phyloP scores from a whole-genome alignment of 2,329 filamentous ascomycete genomes.

The Raffaelea ambrosiae region DNA sequence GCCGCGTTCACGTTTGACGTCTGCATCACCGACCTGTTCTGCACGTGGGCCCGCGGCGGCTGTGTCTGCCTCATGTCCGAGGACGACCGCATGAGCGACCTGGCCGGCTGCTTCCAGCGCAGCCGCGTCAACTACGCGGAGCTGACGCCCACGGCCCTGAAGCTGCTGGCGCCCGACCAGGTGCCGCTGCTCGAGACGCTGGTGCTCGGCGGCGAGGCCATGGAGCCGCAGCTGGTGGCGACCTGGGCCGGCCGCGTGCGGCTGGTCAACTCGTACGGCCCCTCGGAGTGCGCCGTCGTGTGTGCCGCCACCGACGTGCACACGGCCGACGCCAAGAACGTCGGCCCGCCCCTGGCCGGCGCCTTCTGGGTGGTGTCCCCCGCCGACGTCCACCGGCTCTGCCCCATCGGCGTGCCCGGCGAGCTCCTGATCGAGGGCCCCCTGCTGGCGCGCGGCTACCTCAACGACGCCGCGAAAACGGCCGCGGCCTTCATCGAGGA shows the following conservation, averaged over 20 bases:
- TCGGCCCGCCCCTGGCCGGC: slow-evolving; percentile 9
- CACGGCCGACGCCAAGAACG: background rate
- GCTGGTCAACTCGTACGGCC: slow-evolving; percentile 42
- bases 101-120: background rate
- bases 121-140: slow-evolving; percentile 32
- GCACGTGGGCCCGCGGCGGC: slow-evolving; percentile 45
- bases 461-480: slow-evolving; percentile 42
- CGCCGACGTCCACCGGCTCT: slow-evolving; percentile 34
- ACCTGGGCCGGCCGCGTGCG: slow-evolving; percentile 37
- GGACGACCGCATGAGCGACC: background rate
- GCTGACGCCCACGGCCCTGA: slow-evolving; percentile 26
- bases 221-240: slow-evolving; percentile 28
- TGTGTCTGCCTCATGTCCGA: slow-evolving; percentile 46
- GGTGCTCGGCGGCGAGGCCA: slow-evolving; percentile 31
- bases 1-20: slow-evolving; percentile 50
- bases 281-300: slow-evolving; percentile 25
- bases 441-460: slow-evolving; percentile 46
- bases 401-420: slow-evolving; percentile 37
- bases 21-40: slow-evolving; percentile 44
- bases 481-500: slow-evolving; percentile 13
- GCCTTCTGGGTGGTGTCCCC: slow-evolving; percentile 35
- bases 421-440: slow-evolving; percentile 49
- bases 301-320: background rate
- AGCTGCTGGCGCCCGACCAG: slow-evolving; percentile 39
- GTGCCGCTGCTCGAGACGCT: slow-evolving; percentile 30